Percentiles rank a stretch among this genome's conserved stretches.
Conservation (phyloP, 2,329 filamentous ascomycete species). For the Herpotrichia juniperi region DNA sequence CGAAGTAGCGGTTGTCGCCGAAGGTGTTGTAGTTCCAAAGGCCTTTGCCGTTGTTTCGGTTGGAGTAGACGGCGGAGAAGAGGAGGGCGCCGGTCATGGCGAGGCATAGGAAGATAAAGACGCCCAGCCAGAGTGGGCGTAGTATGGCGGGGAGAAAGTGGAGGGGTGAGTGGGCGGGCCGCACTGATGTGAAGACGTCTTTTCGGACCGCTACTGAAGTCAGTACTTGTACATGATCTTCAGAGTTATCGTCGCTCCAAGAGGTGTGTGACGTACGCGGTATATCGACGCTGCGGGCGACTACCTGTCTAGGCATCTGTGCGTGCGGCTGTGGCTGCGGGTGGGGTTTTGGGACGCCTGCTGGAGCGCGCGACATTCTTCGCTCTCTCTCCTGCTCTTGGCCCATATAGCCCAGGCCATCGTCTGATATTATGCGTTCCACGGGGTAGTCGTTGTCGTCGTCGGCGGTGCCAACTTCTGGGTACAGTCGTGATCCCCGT, state of each 20-base stretch:
- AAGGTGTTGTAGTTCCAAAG: constrained; percentile 72
- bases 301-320: constrained; percentile 10
- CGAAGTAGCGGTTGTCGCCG: constrained; percentile 77
- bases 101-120: constrained; percentile 66
- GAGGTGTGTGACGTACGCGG: constrained; percentile 8
- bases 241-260: constrained; percentile 9
- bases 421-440: constrained; percentile 54
- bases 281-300: constrained; percentile 1
- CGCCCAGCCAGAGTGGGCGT: constrained; percentile 67
- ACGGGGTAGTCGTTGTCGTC: constrained; percentile 54
- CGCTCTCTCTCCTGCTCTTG: constrained; percentile 38
- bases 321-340: constrained; percentile 4
- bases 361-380: constrained; percentile 19
- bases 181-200: constrained; percentile 57
- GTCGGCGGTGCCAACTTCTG: constrained; percentile 17
- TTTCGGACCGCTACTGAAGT: constrained; percentile 19
- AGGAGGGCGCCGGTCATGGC: constrained; percentile 75
- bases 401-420: constrained; percentile 45
- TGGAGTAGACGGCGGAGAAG: constrained; percentile 64
- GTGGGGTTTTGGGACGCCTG: constrained; percentile 4
- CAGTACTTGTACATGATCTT: constrained; percentile 1
- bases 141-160: constrained; percentile 75
- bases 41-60: constrained; percentile 59
- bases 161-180: constrained; percentile 55
- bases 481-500: constrained; percentile 59